These are phyloP conservation scores for Starmera pachycereana DNA, from an alignment of 805 yeast species.

Conservation along the genomic window DNA sequence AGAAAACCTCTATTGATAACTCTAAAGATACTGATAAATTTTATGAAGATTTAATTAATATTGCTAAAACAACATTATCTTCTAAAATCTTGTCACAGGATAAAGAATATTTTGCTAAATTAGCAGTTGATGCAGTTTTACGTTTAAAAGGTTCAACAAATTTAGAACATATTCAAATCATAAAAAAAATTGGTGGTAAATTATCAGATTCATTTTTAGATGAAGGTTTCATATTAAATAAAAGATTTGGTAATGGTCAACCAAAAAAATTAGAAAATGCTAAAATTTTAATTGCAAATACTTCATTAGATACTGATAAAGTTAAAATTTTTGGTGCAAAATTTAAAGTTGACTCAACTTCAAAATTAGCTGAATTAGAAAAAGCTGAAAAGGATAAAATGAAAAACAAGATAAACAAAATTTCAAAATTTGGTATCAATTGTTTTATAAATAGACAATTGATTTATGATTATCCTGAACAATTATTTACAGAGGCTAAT, in stretches of 20 bases:
- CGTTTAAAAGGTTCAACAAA: constrained; percentile 82
- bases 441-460: constrained; percentile 93
- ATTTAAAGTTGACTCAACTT: constrained; percentile 90
- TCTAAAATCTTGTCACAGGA: constrained; percentile 94
- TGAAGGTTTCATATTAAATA: constrained; percentile 89
- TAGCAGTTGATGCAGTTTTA: constrained; percentile 91
- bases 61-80: constrained; percentile 88
- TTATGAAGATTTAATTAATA: constrained; percentile 68
- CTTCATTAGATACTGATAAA: constrained; percentile 94
- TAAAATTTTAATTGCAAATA: constrained; percentile 84
- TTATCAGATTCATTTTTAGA: constrained; percentile 87
- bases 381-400: constrained; percentile 90
- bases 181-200: constrained; percentile 89
- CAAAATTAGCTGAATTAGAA: constrained; percentile 87
- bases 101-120: constrained; percentile 75
- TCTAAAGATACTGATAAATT: constrained; percentile 58
- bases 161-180: constrained; percentile 88
- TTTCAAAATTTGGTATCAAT: constrained; percentile 77
- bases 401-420: constrained; percentile 82
- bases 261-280: constrained; percentile 80
- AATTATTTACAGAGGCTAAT: constrained; percentile 75
- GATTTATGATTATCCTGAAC: constrained; percentile 97
- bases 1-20: constrained; percentile 68
- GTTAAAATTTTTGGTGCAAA: constrained; percentile 97
- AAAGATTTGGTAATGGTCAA: constrained; percentile 90